Evolutionary conservation across 306 rosid genomes (phyloP).

Genomic region (Alnus glutinosa): DNA sequence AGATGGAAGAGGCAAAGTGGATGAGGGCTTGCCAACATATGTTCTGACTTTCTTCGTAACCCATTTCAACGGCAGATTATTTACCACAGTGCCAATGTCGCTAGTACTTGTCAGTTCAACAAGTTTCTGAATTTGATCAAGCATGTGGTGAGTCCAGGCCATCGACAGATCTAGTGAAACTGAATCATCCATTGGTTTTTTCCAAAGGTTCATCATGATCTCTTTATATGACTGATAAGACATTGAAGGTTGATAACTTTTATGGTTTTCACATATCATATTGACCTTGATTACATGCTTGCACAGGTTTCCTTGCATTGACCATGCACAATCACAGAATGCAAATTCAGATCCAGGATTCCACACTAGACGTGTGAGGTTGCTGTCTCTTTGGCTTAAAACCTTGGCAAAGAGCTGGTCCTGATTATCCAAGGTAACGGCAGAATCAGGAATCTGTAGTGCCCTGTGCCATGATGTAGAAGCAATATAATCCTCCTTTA

Average conservation of each 20-base stretch:
- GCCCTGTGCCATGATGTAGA: conserved; percentile 94
- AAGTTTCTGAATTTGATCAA: conserved; percentile 69
- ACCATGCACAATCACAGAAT: conserved; percentile 69
- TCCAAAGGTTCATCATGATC: conserved; percentile 48
- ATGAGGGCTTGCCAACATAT: conserved; percentile 51
- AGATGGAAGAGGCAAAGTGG: conserved; percentile 35
- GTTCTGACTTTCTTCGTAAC: conserved; percentile 56
- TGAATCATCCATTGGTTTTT: conserved; percentile 74
- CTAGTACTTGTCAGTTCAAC: conserved; percentile 60
- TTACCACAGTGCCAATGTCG: conserved; percentile 65
- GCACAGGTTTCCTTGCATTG: conserved; percentile 85
- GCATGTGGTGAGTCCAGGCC: conserved; percentile 83
- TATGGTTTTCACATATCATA: conserved; percentile 54
- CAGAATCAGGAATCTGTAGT: conserved; percentile 70
- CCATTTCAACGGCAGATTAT: conserved; percentile 77
- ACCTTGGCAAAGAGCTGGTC: conserved; percentile 72
- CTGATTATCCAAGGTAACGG: conserved; percentile 61
- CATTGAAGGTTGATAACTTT: conserved; percentile 56
- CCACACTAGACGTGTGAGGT: conserved; percentile 65
- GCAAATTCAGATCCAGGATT: conserved; percentile 91
- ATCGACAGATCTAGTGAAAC: conserved; percentile 62
- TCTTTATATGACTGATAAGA: conserved; percentile 72
- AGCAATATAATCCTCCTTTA: conserved; percentile 83
- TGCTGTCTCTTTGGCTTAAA: conserved; percentile 64
- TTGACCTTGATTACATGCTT: conserved; percentile 88